These are phyloP conservation scores for Teunomyces tritomae DNA, from an alignment of 805 yeast species.

Conservation along the genomic window DNA sequence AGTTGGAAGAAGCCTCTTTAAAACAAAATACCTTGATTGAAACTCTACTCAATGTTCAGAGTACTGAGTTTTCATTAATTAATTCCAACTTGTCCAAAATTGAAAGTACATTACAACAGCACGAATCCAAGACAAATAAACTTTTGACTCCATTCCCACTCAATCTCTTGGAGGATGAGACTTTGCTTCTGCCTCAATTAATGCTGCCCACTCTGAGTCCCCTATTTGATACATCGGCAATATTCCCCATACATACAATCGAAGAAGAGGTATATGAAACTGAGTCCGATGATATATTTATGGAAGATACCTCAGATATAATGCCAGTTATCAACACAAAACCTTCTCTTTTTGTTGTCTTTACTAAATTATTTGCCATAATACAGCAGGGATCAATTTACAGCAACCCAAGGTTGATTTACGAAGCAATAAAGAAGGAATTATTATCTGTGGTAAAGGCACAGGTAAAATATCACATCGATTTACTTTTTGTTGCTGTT, in stretches of 20 bases:
- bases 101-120: constrained; percentile 6
- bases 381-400: constrained; percentile 3
- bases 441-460: neutral
- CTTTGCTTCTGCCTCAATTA: neutral
- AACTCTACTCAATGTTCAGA: constrained; percentile 9
- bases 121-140: neutral
- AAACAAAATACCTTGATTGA: constrained; percentile 11
- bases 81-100: constrained; percentile 8
- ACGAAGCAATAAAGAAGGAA: neutral
- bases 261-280: neutral
- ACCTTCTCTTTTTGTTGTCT: neutral
- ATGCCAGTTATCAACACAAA: neutral
- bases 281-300: neutral
- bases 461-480: neutral
- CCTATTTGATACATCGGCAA: neutral
- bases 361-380: neutral
- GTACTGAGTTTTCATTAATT: constrained; percentile 9
- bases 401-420: neutral
- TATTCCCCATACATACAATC: constrained; percentile 1
- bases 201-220: neutral
- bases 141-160: constrained; percentile 3
- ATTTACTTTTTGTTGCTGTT: neutral
- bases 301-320: neutral
- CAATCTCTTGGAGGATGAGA: neutral
- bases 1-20: constrained; percentile 7